Evolutionary conservation across 169 alveolate genomes (phyloP).

Genomic region (Plasmodium vivax): DNA sequence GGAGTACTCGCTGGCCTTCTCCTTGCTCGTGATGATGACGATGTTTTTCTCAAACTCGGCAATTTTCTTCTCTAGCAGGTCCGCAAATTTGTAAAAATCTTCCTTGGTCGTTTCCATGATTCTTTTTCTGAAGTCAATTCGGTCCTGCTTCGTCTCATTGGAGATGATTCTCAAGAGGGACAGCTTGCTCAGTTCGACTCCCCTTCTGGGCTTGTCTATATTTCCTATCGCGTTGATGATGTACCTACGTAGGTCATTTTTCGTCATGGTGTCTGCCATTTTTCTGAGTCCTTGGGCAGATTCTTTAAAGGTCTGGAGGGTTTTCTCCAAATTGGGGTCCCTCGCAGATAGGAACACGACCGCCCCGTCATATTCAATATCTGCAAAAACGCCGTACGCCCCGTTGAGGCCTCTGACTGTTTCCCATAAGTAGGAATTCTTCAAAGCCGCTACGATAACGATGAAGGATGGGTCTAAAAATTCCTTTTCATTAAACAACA

Average conservation of each 20-base stretch:
- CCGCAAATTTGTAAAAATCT: constrained; percentile 75
- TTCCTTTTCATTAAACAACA: constrained; percentile 78
- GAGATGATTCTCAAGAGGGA: constrained; percentile 42
- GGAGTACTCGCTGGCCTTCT: constrained; percentile 46
- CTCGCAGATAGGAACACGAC: constrained; percentile 58
- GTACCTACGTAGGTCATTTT: constrained; percentile 67
- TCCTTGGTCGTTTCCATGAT: constrained; percentile 68
- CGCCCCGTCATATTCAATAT: constrained; percentile 63
- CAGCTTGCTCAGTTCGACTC: constrained; percentile 45
- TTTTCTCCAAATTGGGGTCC: constrained; percentile 74
- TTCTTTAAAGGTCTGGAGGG: constrained; percentile 60
- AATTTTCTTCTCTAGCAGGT: constrained; percentile 53
- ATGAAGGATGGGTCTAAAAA: constrained; percentile 76
- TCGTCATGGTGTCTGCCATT: constrained; percentile 74
- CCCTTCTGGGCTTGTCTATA: constrained; percentile 74
- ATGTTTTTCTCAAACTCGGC: constrained; percentile 65
- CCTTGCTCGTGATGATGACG: constrained; percentile 52
- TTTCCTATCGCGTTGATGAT: constrained; percentile 57
- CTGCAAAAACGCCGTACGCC: constrained; percentile 84
- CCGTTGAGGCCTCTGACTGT: constrained; percentile 82
- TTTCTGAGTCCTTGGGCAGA: constrained; percentile 67
- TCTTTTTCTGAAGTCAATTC: constrained; percentile 56
- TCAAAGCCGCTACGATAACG: constrained; percentile 79
- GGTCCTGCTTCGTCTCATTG: constrained; percentile 57
- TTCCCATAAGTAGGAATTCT: constrained; percentile 80